These are phyloP conservation scores for Geranium rotundifolium DNA, from an alignment of 345 rosid species.

Conservation along the genomic window DNA sequence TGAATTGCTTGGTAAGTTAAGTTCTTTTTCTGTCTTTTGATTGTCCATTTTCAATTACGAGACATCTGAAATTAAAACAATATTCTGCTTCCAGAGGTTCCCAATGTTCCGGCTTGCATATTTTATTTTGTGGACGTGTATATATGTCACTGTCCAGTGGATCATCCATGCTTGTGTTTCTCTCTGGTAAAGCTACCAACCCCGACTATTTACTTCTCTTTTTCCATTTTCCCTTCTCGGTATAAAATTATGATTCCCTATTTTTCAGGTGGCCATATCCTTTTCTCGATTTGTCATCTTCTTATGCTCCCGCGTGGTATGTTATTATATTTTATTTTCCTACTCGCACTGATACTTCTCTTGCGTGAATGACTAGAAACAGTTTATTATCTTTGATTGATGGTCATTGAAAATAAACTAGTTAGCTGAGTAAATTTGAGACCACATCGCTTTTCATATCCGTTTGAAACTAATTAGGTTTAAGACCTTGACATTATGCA, in stretches of 20 bases:
- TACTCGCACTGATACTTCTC: neutral
- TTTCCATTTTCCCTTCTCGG: neutral
- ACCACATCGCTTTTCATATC: no score
- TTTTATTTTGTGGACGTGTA: slow-evolving; percentile 57
- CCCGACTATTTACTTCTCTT: neutral
- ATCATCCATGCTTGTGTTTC: slow-evolving; percentile 70
- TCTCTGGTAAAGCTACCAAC: slow-evolving; percentile 39
- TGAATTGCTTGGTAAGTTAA: slow-evolving; percentile 64
- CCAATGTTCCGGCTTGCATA: slow-evolving; percentile 74
- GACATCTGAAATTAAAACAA: neutral
- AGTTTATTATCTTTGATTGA: neutral
- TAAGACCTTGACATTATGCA: no score
- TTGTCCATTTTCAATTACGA: neutral
- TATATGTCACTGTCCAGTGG: slow-evolving; percentile 81
- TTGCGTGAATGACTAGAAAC: neutral
- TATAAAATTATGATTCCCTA: slow-evolving; percentile 5
- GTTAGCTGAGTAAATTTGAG: no score
- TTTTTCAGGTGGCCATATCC: slow-evolving; percentile 90
- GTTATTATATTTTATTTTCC: neutral
- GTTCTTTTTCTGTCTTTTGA: slow-evolving; percentile 1
- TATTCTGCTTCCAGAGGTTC: slow-evolving; percentile 47
- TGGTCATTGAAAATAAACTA: neutral
- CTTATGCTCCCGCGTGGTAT: slow-evolving; percentile 78
- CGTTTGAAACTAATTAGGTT: no score
- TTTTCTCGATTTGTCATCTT: slow-evolving; percentile 65